phyloP scores from a whole-genome alignment of 2,329 filamentous ascomycete genomes.

The Epichloe bromicola region DNA sequence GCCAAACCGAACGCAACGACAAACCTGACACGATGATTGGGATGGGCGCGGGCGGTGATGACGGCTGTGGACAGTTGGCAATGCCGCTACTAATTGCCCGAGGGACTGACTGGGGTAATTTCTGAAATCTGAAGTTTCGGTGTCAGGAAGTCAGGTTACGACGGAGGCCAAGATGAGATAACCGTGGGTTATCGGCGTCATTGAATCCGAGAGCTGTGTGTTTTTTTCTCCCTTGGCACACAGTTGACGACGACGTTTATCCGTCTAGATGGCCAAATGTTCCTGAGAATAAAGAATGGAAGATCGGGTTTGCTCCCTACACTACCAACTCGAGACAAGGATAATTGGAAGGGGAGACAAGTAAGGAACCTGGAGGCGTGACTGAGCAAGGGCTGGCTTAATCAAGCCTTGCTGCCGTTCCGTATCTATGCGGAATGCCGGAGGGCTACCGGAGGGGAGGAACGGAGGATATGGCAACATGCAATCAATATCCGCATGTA shows the following conservation, averaged over 20 bases:
- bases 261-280: neutral
- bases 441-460: too few relatives aligned
- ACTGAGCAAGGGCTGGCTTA: constrained; percentile 1
- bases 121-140: neutral
- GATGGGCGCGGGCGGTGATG: neutral
- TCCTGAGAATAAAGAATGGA: neutral
- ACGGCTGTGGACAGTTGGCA: neutral
- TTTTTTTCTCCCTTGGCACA: neutral
- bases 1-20: constrained; percentile 5
- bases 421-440: neutral
- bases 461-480: neutral
- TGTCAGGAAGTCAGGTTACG: constrained; percentile 29
- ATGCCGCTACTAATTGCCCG: neutral
- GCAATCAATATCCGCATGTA: neutral
- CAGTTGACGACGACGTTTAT: neutral
- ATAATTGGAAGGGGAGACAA: neutral
- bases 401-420: neutral
- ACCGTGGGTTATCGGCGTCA: constrained; percentile 46
- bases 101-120: neutral
- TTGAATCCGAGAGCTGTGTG: constrained; percentile 18
- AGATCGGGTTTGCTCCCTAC: neutral
- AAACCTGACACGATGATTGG: neutral
- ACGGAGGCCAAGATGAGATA: constrained; percentile 43
- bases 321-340: neutral
- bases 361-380: neutral